Evolutionary conservation across 23 red algal species (phyloP), one percentile per base, ranked within the genome.

Genomic region (Gracilariopsis chorda): DNA sequence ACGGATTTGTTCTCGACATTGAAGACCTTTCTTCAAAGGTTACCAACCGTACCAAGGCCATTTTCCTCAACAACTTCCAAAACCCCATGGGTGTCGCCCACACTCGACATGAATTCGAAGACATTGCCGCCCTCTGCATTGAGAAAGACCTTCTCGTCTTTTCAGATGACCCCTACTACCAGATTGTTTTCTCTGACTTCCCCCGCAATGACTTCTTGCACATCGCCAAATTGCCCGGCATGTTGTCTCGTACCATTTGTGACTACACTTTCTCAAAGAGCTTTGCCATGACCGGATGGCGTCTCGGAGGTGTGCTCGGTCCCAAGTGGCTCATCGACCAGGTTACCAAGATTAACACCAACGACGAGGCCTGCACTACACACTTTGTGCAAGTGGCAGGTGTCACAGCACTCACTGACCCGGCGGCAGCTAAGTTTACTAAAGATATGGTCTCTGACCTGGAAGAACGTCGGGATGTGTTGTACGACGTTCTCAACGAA

Each of bases 271-370:
- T 93, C 77, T 98, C 96, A 23, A 98, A 98, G 73, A 85, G 92
- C 57, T 98, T 91, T 59, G 86, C 93, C 76, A 98, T 98, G 96
- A 98, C 96, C 51, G 96, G 96, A 41, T 98, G 92, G 79, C 92
- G 96, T 42, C 86, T 98, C 7, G 96, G 96, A 5, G 91, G 71
- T 44, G 92, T 83, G 27, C 41, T 98, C 7, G 92, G 84, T 24
- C 96, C 96, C 12, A 79, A 79, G 41, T 70, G 63, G 78, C 63
- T 98, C 19, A 86, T 92, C 23, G 92, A 95, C 40, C 68, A 76
- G 9, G 62, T 98, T 25, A 94, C 91, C 53, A 94, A 94, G 81
- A 94, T 94, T 34, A 94, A 94, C 58, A 94, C 78, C 41, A 94
- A 94, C 40, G 91, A 94, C 52, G 91, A 94, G 81, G 91, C 91